These are phyloP conservation scores for Circinella minor DNA, from an alignment of 371 early-diverging fungal species.

Conservation along the genomic window DNA sequence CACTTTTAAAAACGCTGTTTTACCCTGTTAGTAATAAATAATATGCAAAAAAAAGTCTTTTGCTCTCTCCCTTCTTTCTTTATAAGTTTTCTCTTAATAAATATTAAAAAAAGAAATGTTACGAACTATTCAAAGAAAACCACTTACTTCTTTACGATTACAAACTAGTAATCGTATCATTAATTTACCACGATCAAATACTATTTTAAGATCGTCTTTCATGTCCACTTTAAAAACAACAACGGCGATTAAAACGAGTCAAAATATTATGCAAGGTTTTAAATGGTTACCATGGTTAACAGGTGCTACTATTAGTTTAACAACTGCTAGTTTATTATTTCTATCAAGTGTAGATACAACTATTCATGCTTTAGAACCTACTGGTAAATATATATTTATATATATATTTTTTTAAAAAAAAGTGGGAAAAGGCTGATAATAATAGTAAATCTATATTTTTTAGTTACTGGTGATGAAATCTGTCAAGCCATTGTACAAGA, in stretches of 20 bases:
- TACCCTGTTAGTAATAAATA: too few species aligned
- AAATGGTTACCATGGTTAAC: not conserved
- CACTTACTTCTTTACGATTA: not conserved
- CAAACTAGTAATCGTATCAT: not conserved
- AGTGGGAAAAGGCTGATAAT: not conserved
- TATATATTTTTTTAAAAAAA: not conserved
- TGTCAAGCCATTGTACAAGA: conserved; percentile 53
- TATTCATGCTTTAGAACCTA: conserved; percentile 10
- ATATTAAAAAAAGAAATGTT: not conserved
- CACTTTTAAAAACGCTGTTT: too few species aligned
- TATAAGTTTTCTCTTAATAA: too few species aligned
- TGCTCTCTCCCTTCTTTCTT: too few species aligned
- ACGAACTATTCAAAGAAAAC: not conserved
- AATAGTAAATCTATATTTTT: not conserved
- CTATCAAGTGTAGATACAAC: not conserved
- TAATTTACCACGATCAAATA: not conserved
- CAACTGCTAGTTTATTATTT: not conserved
- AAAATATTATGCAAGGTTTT: not conserved
- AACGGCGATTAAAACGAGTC: not conserved
- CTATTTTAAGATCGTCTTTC: not conserved
- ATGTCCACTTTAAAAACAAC: not conserved
- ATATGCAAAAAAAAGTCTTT: too few species aligned
- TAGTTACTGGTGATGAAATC: conserved; percentile 43
- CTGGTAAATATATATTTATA: not conserved
- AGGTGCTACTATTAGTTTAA: not conserved